These are phyloP conservation scores for Blepharisma undulans DNA, from an alignment of 169 alveolate genomes.

Conservation along the genomic window DNA sequence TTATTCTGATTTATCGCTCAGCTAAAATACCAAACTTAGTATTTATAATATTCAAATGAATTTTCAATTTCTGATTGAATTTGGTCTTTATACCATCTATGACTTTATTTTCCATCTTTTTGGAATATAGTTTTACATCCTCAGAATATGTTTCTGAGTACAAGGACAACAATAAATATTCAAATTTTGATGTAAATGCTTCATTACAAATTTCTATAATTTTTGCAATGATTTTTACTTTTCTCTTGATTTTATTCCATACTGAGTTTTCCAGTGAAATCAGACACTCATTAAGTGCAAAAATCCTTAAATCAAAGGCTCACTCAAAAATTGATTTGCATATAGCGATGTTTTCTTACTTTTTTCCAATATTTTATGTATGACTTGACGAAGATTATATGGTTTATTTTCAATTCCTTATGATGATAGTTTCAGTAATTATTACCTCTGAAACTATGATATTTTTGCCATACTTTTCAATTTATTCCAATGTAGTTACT, in stretches of 20 bases:
- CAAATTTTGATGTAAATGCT: neutral
- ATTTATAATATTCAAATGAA: neutral
- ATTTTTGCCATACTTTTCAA: neutral
- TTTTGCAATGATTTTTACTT: neutral
- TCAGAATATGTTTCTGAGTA: neutral
- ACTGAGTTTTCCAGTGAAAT: neutral
- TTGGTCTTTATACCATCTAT: neutral
- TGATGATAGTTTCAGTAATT: neutral
- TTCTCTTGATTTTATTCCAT: neutral
- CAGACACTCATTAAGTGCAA: neutral
- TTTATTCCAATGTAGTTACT: neutral
- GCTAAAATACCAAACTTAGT: neutral
- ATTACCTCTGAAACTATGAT: neutral
- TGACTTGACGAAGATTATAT: neutral
- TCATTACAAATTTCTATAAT: neutral
- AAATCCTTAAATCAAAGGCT: neutral
- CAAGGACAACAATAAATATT: neutral
- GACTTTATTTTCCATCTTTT: neutral
- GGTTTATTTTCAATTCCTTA: neutral
- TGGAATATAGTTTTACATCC: neutral
- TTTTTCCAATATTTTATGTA: neutral
- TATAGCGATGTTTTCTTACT: neutral
- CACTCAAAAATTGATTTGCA: neutral
- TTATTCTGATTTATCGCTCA: neutral
- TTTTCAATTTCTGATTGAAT: neutral